phyloP scores from a whole-genome alignment of 2,329 filamentous ascomycete genomes.

The Periconia sp. region DNA sequence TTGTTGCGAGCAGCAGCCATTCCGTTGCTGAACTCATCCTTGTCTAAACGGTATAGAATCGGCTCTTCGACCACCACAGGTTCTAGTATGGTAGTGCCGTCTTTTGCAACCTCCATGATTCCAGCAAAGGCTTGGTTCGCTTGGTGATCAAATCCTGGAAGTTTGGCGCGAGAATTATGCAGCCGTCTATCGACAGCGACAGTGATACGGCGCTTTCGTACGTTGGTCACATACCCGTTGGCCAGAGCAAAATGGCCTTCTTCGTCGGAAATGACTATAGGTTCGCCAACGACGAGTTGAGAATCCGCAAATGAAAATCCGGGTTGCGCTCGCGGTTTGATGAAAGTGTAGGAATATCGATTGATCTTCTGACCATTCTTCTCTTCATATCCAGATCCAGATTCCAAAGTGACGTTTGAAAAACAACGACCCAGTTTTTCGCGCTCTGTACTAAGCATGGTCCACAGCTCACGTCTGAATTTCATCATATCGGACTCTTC shows the following conservation, averaged over 20 bases:
- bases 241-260: conserved; percentile 92
- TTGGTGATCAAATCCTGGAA: conserved; percentile 72
- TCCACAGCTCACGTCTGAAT: conserved; percentile 89
- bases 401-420: conserved; percentile 79
- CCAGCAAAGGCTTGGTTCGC: conserved; percentile 85
- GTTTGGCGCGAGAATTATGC: conserved; percentile 78
- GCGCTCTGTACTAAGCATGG: conserved; percentile 85
- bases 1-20: conserved; percentile 96
- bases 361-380: conserved; percentile 79
- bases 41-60: conserved; percentile 82
- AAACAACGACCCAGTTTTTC: conserved; percentile 91
- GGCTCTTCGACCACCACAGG: conserved; percentile 53
- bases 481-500: conserved; percentile 91
- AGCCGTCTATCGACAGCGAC: conserved; percentile 89
- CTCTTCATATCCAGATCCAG: conserved; percentile 72
- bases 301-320: conserved; percentile 88
- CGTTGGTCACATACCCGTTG: conserved; percentile 83
- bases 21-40: conserved; percentile 97
- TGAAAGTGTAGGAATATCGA: conserved; percentile 81
- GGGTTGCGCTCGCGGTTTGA: conserved; percentile 64
- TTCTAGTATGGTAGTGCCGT: conserved; percentile 42
- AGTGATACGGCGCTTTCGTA: conserved; percentile 73
- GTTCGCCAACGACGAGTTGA: conserved; percentile 82
- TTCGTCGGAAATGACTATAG: conserved; percentile 95
- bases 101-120: conserved; percentile 79